Evolutionary conservation across 805 yeast species (phyloP), one percentile per base, ranked within the genome.

Genomic region (Myxozyma neglecta): DNA sequence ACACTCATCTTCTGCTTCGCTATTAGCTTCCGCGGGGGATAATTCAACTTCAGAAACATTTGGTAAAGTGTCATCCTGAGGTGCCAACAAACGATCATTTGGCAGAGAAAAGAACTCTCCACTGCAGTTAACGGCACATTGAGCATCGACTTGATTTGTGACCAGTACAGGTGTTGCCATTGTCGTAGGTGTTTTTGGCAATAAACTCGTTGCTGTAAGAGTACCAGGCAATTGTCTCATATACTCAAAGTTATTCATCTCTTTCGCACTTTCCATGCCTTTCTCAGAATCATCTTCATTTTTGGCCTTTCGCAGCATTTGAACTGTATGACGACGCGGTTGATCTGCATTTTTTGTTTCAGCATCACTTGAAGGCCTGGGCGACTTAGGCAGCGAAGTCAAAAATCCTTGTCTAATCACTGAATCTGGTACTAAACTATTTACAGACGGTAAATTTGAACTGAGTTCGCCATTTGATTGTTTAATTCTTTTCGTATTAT

Each of bases 301-400:
- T 8, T 40, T 18, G 3, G 54, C 10, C 16, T 20, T 18, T 18
- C 24, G 44, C 9, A 39, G 20, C 35, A 51, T 18, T 13, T 51
- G 45, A 16, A 40, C 46, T 24, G 54, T 51, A 32, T 51, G 54
- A 11, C 54, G 45, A 1, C 54, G 45, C 34, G 54, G 37, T n/a
- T 20, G 18, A 5, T 16, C 32, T 4, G 7, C 36, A 4, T 39
- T 20, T 8, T 18, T 51, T 6, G 24, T 24, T 5, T 16, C 32
- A 2, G 7, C 36, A 4, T 39, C 36, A 11, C 18, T 51, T 2
- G 24, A 29, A 40, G 36, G 29, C 6, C 24, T 37, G 6, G 18
- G 18, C 9, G 29, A 49, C 3, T n/a, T 16, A 11, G 20, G 39
- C 34, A 43, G 37, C 7, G 54, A 24, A 11, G 54, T 20, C 4